Evolutionary conservation across 441 rosid genomes (phyloP), one percentile per base, ranked within the genome.

Genomic region (Macaranga tanarius): DNA sequence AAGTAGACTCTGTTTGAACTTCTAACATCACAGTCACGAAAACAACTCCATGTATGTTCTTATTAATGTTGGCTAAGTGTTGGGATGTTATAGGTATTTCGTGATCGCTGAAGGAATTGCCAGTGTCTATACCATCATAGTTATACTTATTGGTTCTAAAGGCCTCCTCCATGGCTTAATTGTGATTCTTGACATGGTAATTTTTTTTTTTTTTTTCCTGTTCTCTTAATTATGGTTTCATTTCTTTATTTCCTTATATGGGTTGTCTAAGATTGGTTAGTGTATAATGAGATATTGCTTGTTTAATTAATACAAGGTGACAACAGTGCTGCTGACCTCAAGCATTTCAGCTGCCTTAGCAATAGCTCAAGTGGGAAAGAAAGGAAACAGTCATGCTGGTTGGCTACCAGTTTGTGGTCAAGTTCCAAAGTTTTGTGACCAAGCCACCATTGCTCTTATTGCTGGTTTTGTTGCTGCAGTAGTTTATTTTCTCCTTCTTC

Each of bases 401-500:
- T 88, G 92, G 92, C 76, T 86, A 5, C 87, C 92, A 1, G 67
- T 86, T 59, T 86, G 88, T 47, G 81, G 74, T 1, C 86, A 85
- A 75, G 88, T 88, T 66, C 87, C 88, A 1, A 74, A 71, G 19
- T 86, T 82, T 70, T 85, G 85, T 25, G 75, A 88, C 73, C 75
- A 68, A 60, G 83, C 76, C 50, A 81, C 82, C 2, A 81, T 82
- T 1, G 23, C 88, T 65, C 83, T 88, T 26, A n/a, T 80, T 62
- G 77, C 86, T 52, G 83, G 86, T 56, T 86, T 85, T 59, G 79
- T 52, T 20, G 85, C 81, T 0, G 78, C 84, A 20, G 10, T 62
- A 0, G 4, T 72, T 59, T 86, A 86, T 75, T 62, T 67, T 17
- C 8, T 86, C 62, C 80, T 85, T 67, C 78, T 76, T 65, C 77